phyloP scores from a whole-genome alignment of 805 yeast genomes.

The Lachancea waltii region DNA sequence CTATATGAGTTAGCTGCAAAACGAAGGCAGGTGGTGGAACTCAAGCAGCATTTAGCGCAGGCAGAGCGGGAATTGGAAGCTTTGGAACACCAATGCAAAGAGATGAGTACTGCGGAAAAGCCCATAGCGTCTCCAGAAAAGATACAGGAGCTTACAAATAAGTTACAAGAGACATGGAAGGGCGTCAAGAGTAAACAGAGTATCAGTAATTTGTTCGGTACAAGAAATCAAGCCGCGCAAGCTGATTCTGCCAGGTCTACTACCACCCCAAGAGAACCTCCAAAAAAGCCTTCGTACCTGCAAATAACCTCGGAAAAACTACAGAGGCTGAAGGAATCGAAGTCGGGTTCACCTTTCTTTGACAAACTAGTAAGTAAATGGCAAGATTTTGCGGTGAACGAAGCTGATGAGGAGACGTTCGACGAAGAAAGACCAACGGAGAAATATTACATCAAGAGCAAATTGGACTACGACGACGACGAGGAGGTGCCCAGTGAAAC shows the following conservation, averaged over 20 bases:
- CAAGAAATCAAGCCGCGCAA: not conserved
- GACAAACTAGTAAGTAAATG: slow-evolving; percentile 20
- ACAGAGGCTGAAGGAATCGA: slow-evolving; percentile 1
- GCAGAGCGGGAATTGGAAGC: slow-evolving; percentile 29
- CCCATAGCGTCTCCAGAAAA: slow-evolving; percentile 1
- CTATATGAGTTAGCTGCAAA: slow-evolving; percentile 42
- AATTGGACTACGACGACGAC: slow-evolving; percentile 25
- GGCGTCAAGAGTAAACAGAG: slow-evolving; percentile 21
- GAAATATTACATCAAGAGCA: slow-evolving; percentile 23
- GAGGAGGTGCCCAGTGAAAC: slow-evolving; percentile 20
- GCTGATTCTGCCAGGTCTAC: not conserved
- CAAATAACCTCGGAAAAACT: slow-evolving; percentile 3
- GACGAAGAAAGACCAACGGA: slow-evolving; percentile 18
- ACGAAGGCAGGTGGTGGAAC: slow-evolving; percentile 46
- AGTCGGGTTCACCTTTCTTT: slow-evolving; percentile 5
- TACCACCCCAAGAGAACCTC: not conserved
- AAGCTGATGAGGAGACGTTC: slow-evolving; percentile 27
- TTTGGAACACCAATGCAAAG: slow-evolving; percentile 26
- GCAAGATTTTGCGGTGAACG: slow-evolving; percentile 30
- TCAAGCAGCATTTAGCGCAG: slow-evolving; percentile 35
- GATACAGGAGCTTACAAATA: slow-evolving; percentile 7
- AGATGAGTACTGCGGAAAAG: not conserved
- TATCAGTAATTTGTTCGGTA: slow-evolving; percentile 20
- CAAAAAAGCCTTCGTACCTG: not conserved
- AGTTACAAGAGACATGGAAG: slow-evolving; percentile 15